These are phyloP conservation scores for Puccinia coronata DNA, from an alignment of 1,284 basidiomycete species.

Conservation along the genomic window DNA sequence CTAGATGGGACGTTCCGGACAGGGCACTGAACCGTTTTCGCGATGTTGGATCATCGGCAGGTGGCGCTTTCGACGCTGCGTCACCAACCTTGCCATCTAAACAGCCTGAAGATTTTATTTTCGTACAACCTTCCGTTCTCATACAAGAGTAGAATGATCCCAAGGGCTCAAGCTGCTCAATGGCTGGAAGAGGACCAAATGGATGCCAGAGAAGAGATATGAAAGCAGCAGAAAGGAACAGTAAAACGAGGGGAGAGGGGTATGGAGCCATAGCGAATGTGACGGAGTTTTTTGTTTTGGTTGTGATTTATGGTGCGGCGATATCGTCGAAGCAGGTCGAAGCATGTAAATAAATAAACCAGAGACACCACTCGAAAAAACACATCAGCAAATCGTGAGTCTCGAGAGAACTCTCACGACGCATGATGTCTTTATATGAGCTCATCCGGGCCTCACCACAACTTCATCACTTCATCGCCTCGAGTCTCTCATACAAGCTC, in stretches of 20 bases:
- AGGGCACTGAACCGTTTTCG: not conserved
- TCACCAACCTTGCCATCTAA: not conserved
- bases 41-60: not conserved
- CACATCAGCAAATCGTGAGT: not conserved
- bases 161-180: not conserved
- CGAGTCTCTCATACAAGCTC: no score
- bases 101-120: not conserved
- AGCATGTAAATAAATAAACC: no score
- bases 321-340: no score
- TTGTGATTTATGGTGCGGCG: no score
- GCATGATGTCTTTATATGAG: not conserved
- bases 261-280: not conserved
- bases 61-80: not conserved
- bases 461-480: no score
- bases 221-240: not conserved
- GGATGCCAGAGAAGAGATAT: not conserved
- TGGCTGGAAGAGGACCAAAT: not conserved
- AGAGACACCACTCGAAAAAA: not conserved
- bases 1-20: not conserved
- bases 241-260: constrained; percentile 8
- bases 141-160: not conserved
- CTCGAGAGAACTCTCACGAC: not conserved
- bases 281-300: not conserved
- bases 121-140: not conserved
- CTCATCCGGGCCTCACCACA: no score